Base-by-base conservation (phyloP, 169 alveolate genomes). In the Plasmodium berghei region DNA sequence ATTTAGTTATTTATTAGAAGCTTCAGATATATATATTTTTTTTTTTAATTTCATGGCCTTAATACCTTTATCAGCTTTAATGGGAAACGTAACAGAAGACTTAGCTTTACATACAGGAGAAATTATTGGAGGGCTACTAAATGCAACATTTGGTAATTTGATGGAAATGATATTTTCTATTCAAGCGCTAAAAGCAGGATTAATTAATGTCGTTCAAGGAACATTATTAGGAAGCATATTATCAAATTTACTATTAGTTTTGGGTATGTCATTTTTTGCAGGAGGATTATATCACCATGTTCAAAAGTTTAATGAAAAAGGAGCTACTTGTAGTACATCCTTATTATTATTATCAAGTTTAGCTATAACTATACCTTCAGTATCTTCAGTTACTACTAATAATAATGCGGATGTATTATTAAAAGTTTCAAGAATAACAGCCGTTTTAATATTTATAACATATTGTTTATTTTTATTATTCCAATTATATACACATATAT, bases 121-220 rank as follows among this genome's bases (percentile, higher is more conserved):
- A 69, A 93, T 93, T 22, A 80, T 92, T 26, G 97, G 97, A 10
- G 98, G 98, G 2, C 93, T 96, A 70, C 67, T 96, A 80, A 96
- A 96, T 73, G 98, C 98, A 14, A 94, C 97, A 4, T 96, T 96
- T 80, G 98, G 98, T 45, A 96, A 96, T 89, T 97, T 97, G 2
- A 96, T 95, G 61, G 98, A 96, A 85, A 94, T 95, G 96, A 96
- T 96, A 61, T 87, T 96, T 73, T 90, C 97, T 26, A 93, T 96
- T 24, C 97, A 96, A 94, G 94, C 95, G 9, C 87, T 77, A 69
- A 70, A 62, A 58, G 91, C 93, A 92, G 96, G 96, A 9, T 67
- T 92, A 55, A 72, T 95, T n/a, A 91, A 92, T 24, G 96, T 95
- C 46, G 97, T 95, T n/a, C 96, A 96, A 90, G 98, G 97, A 16